Evolutionary conservation across 169 alveolate genomes (phyloP), one percentile per base, ranked within the genome.

Genomic region (Cryptosporidium parvum): DNA sequence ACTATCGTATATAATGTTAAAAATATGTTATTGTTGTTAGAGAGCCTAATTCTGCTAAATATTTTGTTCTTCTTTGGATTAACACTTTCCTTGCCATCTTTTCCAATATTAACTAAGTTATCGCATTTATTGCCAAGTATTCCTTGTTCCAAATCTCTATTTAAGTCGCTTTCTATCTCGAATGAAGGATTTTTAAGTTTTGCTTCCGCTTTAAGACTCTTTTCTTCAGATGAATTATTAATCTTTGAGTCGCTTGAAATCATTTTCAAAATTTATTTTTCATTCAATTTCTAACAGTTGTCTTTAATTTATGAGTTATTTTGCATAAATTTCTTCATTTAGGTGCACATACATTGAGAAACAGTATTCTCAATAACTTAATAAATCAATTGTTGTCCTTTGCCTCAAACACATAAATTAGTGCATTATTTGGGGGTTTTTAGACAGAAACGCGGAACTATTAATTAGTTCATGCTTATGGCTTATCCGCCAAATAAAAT

Each of bases 361-460:
- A n/a, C 23, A 29, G 23, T 65, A 65, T 33, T 65, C 72, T 14
- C 72, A 65, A 65, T n/a, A n/a, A 35, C 29, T 65, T 10, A 65
- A 65, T 8, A 65, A 65, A 37, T 37, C 51, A 37, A 65, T n/a
- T 10, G 33, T 65, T 65, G 51, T 16, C 5, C 18, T 14, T 33
- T 37, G 72, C 26, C 18, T 33, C 44, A 35, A 35, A 21, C 31
- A 16, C 62, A 53, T 35, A 53, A 73, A 73, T 7, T 33, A 73
- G 37, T 73, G 86, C 86, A 73, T 33, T 45, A 33, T 29, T 53
- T 52, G 86, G 86, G 86, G 86, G 86, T 58, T 73, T 73, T 69
- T 69, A 73, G 86, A 73, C 86, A 73, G 70, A 70, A 71, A 73
- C 86, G 86, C 86, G 70, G 86, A 73, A 73, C 86, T 73, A 73